Base-by-base conservation (phyloP, 768 basidiomycete genomes). In the Clavaria fumosa region DNA sequence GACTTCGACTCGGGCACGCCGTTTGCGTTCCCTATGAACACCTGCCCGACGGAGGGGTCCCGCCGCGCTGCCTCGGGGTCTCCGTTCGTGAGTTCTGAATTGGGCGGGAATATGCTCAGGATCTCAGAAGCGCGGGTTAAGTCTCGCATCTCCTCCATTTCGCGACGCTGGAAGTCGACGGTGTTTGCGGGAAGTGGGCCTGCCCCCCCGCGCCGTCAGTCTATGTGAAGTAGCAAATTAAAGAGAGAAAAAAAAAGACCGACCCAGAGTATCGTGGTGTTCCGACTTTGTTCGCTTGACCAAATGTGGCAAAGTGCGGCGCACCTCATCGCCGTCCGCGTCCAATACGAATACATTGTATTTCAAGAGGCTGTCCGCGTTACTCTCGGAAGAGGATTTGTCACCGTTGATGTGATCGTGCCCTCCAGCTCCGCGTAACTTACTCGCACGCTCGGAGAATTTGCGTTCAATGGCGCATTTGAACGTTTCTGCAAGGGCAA, bases 81-180 rank as follows among this genome's bases (percentile, higher is more conserved):
- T 26, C 45, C 5, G 38, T 32, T 5, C 30, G 37, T 18, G 37
- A 22, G 14, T 35, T n/a, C 12, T 26, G 19, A 19, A 38, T 26
- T 14, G 34, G 22, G 15, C 4, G 56, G 59, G 30, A 59, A 58
- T 0, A 72, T 46, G 27, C 65, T 66, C 45, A 79, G 61, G 37
- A 91, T 86, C 59, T 85, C 82, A 15, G 72, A 77, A 5, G 85
- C 82, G 41, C 73, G 68, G 0, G 89, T 93, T 38, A 91, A 60
- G 50, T 83, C 80, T 9, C 80, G 64, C 84, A 90, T 91, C 61
- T 91, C 89, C 43, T 85, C 82, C 55, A 73, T 73, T 59, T 93
- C 88, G 23, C 84, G 66, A 49, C 75, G 69, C 10, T 82, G 75
- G 54, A 90, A 88, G 52, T 85, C 72, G 51, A 86, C 69, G 21